Evolutionary conservation across 1,284 basidiomycete species (phyloP).

Genomic region (Ceratobasidium sp.): DNA sequence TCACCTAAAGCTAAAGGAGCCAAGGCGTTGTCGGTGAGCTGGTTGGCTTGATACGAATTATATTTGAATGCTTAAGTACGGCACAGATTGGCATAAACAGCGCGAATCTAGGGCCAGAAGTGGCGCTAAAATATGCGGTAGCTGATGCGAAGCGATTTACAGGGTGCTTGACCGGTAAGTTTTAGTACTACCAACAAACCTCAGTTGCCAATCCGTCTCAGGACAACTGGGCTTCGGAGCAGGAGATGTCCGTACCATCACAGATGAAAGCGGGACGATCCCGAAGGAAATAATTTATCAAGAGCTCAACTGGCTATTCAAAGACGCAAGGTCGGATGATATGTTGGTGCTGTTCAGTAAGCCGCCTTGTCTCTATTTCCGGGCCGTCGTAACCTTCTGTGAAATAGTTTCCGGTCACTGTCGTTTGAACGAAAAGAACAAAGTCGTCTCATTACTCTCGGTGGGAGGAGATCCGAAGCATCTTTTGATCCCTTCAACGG

Average conservation of each 20-base stretch:
- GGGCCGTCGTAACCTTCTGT: neutral
- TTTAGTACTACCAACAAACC: neutral
- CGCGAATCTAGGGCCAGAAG: neutral
- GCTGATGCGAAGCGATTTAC: constrained; percentile 9
- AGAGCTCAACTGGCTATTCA: constrained; percentile 1
- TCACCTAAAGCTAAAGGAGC: neutral
- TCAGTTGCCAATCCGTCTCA: neutral
- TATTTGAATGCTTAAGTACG: neutral
- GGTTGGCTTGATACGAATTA: neutral
- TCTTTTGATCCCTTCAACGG: neutral
- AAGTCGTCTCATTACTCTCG: neutral
- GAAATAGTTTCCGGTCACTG: constrained; percentile 19
- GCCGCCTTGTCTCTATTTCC: neutral
- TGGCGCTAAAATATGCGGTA: neutral
- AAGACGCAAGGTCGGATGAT: constrained; percentile 4
- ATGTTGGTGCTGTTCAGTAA: constrained; percentile 13
- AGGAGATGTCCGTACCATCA: neutral
- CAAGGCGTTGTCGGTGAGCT: neutral
- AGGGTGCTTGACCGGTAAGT: constrained; percentile 2
- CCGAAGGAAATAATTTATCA: neutral
- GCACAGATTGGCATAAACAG: constrained; percentile 13
- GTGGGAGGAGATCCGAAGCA: neutral
- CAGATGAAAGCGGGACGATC: neutral
- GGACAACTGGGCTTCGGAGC: neutral
- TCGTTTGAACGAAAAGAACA: neutral